These are phyloP conservation scores for Colletotrichum sp. DNA, from an alignment of 2,329 filamentous ascomycete genomes.

Conservation along the genomic window DNA sequence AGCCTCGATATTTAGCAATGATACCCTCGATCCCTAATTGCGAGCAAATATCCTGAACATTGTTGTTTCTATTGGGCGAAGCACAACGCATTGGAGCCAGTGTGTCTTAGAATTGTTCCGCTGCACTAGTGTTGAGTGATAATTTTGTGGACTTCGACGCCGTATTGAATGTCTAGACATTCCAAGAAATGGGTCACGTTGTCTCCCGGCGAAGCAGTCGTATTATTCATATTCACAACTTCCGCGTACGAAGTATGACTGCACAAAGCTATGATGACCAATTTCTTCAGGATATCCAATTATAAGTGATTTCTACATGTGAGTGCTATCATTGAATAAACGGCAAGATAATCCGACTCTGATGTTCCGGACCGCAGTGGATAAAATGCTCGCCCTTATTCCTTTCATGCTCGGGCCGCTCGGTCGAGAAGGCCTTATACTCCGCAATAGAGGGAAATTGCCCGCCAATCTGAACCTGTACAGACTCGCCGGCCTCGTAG, in stretches of 20 bases:
- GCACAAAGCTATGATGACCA: not conserved
- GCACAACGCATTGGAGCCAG: no score
- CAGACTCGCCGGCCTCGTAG: slow-evolving; percentile 44
- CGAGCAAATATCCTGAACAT: no score
- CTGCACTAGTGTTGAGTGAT: no score
- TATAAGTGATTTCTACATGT: rapidly evolving
- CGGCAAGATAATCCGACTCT: slow-evolving; percentile 40
- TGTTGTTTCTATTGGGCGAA: rapidly evolving
- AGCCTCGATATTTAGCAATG: no score
- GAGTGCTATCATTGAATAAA: not conserved
- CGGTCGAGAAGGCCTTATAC: slow-evolving; percentile 39
- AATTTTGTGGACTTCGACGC: no score
- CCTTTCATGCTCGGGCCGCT: slow-evolving; percentile 42
- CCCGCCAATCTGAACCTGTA: slow-evolving; percentile 29
- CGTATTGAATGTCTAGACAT: no score
- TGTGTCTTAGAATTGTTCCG: no score
- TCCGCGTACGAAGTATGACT: no score
- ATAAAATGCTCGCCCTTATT: slow-evolving; percentile 44
- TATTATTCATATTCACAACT: no score
- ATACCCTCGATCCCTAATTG: no score
- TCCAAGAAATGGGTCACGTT: no score
- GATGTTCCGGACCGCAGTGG: slow-evolving; percentile 40
- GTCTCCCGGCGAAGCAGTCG: no score
- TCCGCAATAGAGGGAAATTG: slow-evolving; percentile 42
- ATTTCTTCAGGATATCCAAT: not conserved